These are phyloP conservation scores for Globisporangium apiculatum DNA, from an alignment of 352 stramenopile species.

Conservation along the genomic window DNA sequence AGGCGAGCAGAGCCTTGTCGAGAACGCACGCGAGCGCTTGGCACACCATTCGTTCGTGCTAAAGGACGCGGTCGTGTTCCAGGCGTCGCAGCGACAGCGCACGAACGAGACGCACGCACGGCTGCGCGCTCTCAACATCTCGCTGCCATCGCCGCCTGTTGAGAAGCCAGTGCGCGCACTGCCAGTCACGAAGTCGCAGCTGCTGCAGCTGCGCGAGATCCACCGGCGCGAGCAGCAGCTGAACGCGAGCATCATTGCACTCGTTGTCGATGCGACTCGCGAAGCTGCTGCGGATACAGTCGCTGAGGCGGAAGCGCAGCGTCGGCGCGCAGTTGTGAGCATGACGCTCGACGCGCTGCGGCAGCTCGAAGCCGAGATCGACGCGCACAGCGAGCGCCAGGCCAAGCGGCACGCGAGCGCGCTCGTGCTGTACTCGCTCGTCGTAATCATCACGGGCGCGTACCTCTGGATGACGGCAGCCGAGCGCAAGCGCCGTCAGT, in stretches of 20 bases:
- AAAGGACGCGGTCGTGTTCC: constrained; percentile 8
- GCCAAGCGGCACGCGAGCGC: constrained; percentile 6
- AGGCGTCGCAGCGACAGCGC: constrained; percentile 2
- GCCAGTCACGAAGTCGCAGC: constrained; percentile 3
- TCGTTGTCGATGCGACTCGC: constrained; percentile 2
- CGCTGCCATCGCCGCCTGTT: background rate
- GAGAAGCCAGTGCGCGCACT: background rate
- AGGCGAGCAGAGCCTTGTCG: background rate
- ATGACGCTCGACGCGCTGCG: constrained; percentile 3
- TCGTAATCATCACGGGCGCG: constrained; percentile 17
- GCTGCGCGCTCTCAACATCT: constrained; percentile 11
- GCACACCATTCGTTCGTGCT: constrained; percentile 6
- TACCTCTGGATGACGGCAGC: constrained; percentile 25
- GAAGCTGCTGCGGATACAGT: background rate
- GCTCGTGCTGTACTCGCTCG: constrained; percentile 29
- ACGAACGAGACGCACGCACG: constrained; percentile 7
- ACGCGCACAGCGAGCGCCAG: constrained; percentile 8
- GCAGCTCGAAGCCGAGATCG: constrained; percentile 6
- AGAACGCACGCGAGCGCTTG: constrained; percentile 7
- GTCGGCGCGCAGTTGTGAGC: background rate
- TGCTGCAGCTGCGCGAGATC: constrained; percentile 11
- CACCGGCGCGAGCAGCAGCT: constrained; percentile 4
- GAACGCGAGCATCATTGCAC: constrained; percentile 5
- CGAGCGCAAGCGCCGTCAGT: constrained; percentile 8
- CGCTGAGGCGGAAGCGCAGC: background rate